Evolutionary conservation across 257 asterid genomes (phyloP), one percentile per base, ranked within the genome.

Genomic region (Verbena officinalis): DNA sequence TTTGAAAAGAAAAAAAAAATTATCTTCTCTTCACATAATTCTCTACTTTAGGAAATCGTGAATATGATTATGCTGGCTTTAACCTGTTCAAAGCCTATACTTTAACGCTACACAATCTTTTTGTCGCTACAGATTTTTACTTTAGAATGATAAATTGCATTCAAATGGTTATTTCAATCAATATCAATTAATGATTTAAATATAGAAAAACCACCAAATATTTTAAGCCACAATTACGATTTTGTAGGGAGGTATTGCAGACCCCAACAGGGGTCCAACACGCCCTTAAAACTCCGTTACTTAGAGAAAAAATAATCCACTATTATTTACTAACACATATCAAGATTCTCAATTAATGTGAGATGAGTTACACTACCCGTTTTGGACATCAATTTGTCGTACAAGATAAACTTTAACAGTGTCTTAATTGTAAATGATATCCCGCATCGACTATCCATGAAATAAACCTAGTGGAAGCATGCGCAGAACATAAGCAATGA

Each of bases 401-500:
- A 5, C 49, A 1, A 43, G 17, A 14, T 17, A 43, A 43, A n/a
- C 49, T 10, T 40, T 40, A 40, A 3, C 1, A 43, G 17, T 44
- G 50, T 5, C 50, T 46, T 46, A 46, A 46, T 46, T 12, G 15
- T n/a, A 43, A 43, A 43, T 43, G 17, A 43, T 4, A 46, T 44
- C 5, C 14, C 30, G 9, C 9, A 19, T 48, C 1, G n/a, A 9
- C 53, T 46, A 2, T 27, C 19, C 34, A 52, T 52, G 14, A 50
- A 21, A 42, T n/a, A 4, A 21, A 13, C 38, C 10, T 3, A 27
- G 33, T n/a, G 23, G 60, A 55, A 55, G 60, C 60, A 55, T 55
- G 60, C 60, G 43, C 60, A 9, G 43, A 55, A 55, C 23, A 55
- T 14, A 55, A 55, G 43, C 43, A 55, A 55, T 55, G 19, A 53